Conservation (phyloP, 2,329 filamentous ascomycete genomes). For the Aureobasidium subglaciale region DNA sequence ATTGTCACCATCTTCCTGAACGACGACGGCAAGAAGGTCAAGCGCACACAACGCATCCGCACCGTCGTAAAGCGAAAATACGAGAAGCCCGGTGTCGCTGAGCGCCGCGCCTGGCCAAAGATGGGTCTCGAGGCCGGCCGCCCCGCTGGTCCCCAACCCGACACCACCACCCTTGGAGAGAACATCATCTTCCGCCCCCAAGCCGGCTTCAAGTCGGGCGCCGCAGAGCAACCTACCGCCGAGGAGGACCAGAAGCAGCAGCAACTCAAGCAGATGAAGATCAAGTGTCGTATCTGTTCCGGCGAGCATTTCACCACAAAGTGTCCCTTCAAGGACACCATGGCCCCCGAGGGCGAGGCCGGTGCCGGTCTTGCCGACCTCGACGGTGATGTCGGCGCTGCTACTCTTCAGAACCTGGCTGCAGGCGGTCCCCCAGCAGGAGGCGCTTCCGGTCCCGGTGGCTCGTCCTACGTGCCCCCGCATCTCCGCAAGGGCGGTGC, state of each 20-base stretch:
- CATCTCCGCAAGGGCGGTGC: slow-evolving; percentile 69
- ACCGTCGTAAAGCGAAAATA: slow-evolving; percentile 76
- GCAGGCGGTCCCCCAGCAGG: slow-evolving; percentile 40
- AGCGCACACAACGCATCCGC: slow-evolving; percentile 92
- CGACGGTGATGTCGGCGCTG: slow-evolving; percentile 41
- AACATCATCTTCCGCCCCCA: slow-evolving; percentile 96
- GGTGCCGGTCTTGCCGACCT: slow-evolving; percentile 39
- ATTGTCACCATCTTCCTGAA: slow-evolving; percentile 84
- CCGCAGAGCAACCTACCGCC: slow-evolving; percentile 59
- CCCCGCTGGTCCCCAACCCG: slow-evolving; percentile 68
- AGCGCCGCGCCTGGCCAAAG: slow-evolving; percentile 87
- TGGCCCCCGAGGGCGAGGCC: slow-evolving; percentile 66
- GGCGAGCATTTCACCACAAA: slow-evolving; percentile 98
- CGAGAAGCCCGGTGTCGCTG: slow-evolving; percentile 93
- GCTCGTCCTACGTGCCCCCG: slow-evolving; percentile 88
- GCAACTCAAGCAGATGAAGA: slow-evolving; percentile 92
- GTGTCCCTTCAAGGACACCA: slow-evolving; percentile 99
- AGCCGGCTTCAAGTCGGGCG: slow-evolving; percentile 87
- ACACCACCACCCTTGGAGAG: slow-evolving; percentile 90
- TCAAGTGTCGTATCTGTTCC: slow-evolving; percentile 98
- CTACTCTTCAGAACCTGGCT: slow-evolving; percentile 34
- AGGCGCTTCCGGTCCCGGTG: slow-evolving; percentile 35
- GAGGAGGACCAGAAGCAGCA: slow-evolving; percentile 64
- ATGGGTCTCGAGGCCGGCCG: slow-evolving; percentile 89
- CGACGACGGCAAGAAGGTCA: slow-evolving; percentile 91